These are phyloP conservation scores for Aspergillus nomiae DNA, from an alignment of 2,329 filamentous ascomycete species.

Conservation along the genomic window DNA sequence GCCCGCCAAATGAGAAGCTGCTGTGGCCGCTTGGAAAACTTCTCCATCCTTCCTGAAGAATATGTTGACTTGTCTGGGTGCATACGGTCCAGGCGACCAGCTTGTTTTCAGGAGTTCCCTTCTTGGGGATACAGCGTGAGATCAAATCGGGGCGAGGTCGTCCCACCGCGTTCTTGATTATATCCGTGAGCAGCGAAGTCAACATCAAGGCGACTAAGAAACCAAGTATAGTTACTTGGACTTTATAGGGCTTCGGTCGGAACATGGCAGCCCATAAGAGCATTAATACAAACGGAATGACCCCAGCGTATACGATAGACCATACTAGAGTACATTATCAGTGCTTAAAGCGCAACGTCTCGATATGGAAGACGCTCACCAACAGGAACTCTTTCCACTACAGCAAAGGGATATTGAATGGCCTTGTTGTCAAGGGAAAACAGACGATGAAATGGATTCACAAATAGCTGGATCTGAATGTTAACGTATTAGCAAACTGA, in stretches of 20 bases:
- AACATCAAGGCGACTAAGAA: constrained; percentile 76
- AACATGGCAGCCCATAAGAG: constrained; percentile 64
- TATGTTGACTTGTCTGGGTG: constrained; percentile 54
- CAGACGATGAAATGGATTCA: constrained; percentile 90
- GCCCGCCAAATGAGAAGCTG: constrained; percentile 62
- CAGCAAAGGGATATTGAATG: constrained; percentile 84
- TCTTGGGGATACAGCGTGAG: constrained; percentile 76
- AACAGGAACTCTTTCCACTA: constrained; percentile 79
- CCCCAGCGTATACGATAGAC: constrained; percentile 78
- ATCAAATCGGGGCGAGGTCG: constrained; percentile 84
- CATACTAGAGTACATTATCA: constrained; percentile 43
- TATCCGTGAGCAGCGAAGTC: constrained; percentile 80
- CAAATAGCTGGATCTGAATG: constrained; percentile 63
- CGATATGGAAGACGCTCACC: constrained; percentile 48
- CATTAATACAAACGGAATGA: constrained; percentile 69
- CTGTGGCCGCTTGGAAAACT: constrained; percentile 66
- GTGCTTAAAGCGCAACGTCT: background rate
- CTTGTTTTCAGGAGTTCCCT: constrained; percentile 56
- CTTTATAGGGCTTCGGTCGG: constrained; percentile 71
- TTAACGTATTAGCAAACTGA: background rate
- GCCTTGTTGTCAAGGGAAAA: constrained; percentile 84
- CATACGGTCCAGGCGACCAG: constrained; percentile 54
- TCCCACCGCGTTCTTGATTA: constrained; percentile 86
- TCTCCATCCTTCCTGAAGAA: constrained; percentile 65
- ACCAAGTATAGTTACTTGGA: constrained; percentile 81